Percentiles rank a stretch among this genome's conserved stretches.
These are phyloP conservation scores for Calonectria hongkongensis DNA, from an alignment of 2,329 filamentous ascomycete species.

Conservation along the genomic window DNA sequence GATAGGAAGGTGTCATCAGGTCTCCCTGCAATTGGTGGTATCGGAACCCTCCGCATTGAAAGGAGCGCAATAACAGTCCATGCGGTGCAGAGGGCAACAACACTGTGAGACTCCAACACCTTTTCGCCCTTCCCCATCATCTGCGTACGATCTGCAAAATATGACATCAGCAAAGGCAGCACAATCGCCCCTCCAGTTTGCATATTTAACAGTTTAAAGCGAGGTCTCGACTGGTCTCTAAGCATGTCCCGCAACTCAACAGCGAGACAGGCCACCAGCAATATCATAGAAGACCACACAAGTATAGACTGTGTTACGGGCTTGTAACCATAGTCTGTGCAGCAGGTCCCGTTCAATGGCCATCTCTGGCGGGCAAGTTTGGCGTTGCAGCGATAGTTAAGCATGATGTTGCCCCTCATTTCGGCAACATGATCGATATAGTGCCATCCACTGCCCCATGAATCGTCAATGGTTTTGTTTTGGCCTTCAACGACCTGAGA, in stretches of 20 bases:
- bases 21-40: slow-evolving; percentile 2
- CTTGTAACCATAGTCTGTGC: slow-evolving; percentile 65
- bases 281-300: slow-evolving; percentile 45
- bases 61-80: slow-evolving; percentile 45
- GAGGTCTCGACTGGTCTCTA: slow-evolving; percentile 38
- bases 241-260: slow-evolving; percentile 43
- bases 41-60: slow-evolving; percentile 44
- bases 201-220: slow-evolving; percentile 47
- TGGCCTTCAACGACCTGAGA: slow-evolving; percentile 41
- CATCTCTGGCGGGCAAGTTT: slow-evolving; percentile 60
- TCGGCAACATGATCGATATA: slow-evolving; percentile 54
- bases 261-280: slow-evolving; percentile 45
- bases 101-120: slow-evolving; percentile 48
- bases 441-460: slow-evolving; percentile 54
- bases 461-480: slow-evolving; percentile 46
- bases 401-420: slow-evolving; percentile 63
- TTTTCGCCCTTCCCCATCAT: slow-evolving; percentile 55
- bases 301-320: slow-evolving; percentile 50
- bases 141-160: slow-evolving; percentile 56
- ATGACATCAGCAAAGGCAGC: slow-evolving; percentile 53
- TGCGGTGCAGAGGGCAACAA: slow-evolving; percentile 43
- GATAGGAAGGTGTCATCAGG: slow-evolving; percentile 49
- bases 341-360: slow-evolving; percentile 71
- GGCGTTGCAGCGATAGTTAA: slow-evolving; percentile 73
- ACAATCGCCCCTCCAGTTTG: slow-evolving; percentile 51